These are phyloP conservation scores for Aspergillus fischeri DNA, from an alignment of 2,329 filamentous ascomycete genomes.

Conservation along the genomic window DNA sequence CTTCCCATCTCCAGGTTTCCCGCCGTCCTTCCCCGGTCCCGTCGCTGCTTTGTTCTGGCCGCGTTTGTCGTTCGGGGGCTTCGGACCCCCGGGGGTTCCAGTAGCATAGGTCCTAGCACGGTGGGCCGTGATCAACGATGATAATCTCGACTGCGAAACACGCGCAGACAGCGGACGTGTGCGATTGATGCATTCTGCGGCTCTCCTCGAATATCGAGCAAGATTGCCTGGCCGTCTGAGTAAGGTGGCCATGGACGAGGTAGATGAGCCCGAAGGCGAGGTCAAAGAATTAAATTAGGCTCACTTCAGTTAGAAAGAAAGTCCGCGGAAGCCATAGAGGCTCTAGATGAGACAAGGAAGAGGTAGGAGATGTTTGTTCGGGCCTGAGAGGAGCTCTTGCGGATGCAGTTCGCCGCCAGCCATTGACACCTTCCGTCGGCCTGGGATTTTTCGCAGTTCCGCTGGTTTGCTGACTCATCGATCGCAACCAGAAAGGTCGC, in stretches of 20 bases:
- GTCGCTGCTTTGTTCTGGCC: constrained; percentile 31
- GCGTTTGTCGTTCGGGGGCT: constrained; percentile 38
- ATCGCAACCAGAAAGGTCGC: constrained; percentile 9
- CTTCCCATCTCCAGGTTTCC: constrained; percentile 35
- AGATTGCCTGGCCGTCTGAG: constrained; percentile 64
- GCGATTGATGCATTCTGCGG: constrained; percentile 51
- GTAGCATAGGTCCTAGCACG: constrained; percentile 42
- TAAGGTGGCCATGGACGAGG: constrained; percentile 60
- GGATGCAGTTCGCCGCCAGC: constrained; percentile 12
- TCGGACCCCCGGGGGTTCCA: constrained; percentile 42
- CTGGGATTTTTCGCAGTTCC: constrained; percentile 29
- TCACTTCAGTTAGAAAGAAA: constrained; percentile 18
- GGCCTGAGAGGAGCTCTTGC: constrained; percentile 21
- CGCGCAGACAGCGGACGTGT: constrained; percentile 43
- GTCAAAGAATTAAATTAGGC: background rate
- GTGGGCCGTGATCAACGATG: constrained; percentile 31
- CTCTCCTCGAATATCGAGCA: constrained; percentile 58
- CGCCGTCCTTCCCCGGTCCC: constrained; percentile 42
- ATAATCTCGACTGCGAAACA: constrained; percentile 36
- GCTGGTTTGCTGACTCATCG: constrained; percentile 32
- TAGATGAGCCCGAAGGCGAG: constrained; percentile 28
- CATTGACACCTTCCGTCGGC: constrained; percentile 18
- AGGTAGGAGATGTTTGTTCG: constrained; percentile 6
- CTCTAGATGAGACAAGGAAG: constrained; percentile 10
- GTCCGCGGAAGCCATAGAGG: constrained; percentile 26